Evolutionary conservation across 371 early-diverging fungal genomes (phyloP), one percentile per base, ranked within the genome.

Genomic region (Scutellospora calospora): DNA sequence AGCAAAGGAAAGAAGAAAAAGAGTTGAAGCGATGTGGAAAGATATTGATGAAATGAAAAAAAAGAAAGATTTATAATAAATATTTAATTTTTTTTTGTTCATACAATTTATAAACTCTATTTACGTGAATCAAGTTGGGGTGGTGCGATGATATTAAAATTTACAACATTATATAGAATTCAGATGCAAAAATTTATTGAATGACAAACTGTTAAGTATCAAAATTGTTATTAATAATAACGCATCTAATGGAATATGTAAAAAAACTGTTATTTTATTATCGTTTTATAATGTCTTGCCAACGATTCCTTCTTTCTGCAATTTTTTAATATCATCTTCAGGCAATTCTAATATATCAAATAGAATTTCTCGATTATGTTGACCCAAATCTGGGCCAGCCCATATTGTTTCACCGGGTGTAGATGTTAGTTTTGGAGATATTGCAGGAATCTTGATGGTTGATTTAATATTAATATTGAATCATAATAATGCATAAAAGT

Each of bases 301-400:
- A 62, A 82, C 87, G 22, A 89, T 73, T 16, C 83, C 86, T 57
- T 81, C 76, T 0, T 78, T 62, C 41, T 84, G 83, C 11, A 88
- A 69, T n/a, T 78, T 52, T 27, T 81, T 71, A 25, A 88, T 80
- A 18, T 86, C 82, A 35, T 80, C 25, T 22, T 68, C 59, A 5
- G 80, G 55, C 20, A 89, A 69, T 20, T 84, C 85, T 8, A 89
- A 79, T 2, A 86, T 41, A 18, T 81, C 79, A 0, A 59, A 49
- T 9, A 90, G 77, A 12, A 90, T 82, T 57, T 89, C 84, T n/a
- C 66, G 62, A 20, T 87, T 90, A 79, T 90, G 87, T 45, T 83
- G 83, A 2, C 90, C 90, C 12, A 89, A 83, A 80, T 90, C 88
- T 22, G 90, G 88, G 20, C 89, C 88, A 76, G 88, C 87, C 90